Base-by-base conservation (phyloP, 192 early-diverging fungal genomes). In the Glomus cerebriforme region DNA sequence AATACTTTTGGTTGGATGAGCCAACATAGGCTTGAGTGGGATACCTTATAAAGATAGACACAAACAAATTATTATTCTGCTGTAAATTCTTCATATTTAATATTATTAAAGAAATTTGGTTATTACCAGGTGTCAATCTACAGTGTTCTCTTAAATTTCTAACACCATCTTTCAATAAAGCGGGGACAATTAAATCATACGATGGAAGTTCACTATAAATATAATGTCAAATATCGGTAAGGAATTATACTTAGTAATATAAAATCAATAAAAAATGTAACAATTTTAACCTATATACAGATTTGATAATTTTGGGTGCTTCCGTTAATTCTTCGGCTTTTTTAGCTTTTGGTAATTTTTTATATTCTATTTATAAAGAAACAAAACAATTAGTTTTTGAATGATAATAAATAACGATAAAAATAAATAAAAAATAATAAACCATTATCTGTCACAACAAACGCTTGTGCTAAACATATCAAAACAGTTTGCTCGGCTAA, bases 11-110 rank as follows among this genome's bases (percentile, higher is more conserved):
- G 98, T 99, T 10, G 98, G 98, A 87, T 99, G 97, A 10, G 98
- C 98, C 79, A 99, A 90, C 98, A 99, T 99, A 12, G 98, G 98
- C 74, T 99, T 99, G 19, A 99, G 86, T 8, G 98, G 98, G 68
- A 99, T 95, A 2, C 96, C 96, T 91, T 64, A 19, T n/a, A 39
- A 32, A 39, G 29, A 59, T 59, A 3, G 12, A 59, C 9, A 29
- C 12, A 63, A 27, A 63, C 27, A 63, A 22, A 63, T 63, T 12
- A 27, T 27, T 63, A 29, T 4, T 10, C 0, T 29, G 62, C 19
- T 1, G 10, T 27, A 8, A 63, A 63, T 37, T 59, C 59, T 34
- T 22, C 10, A 43, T 27, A 26, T 45, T 45, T 19, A 26, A 43
- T 10, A 43, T 39, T 35, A 59, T 54, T 54, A 54, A 54, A 54